Conservation (phyloP, 1,284 basidiomycete species). For the Cryptococcus hybrid region DNA sequence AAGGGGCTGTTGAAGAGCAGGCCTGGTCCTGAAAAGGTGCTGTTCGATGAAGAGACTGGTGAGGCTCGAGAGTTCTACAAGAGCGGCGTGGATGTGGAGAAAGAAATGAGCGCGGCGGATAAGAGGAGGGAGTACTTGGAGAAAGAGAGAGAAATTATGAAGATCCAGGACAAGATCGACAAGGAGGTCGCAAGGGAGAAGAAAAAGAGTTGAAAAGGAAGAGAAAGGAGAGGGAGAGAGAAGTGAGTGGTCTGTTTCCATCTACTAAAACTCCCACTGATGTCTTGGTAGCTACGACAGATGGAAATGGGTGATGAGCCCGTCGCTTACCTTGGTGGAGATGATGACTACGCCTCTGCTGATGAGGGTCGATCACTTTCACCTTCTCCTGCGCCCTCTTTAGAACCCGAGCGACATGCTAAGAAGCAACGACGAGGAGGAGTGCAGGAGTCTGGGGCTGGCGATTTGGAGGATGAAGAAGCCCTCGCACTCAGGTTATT, state of each 20-base stretch:
- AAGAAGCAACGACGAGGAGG: conserved; percentile 20
- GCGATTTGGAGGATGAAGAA: conserved; percentile 46
- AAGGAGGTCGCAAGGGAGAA: conserved; percentile 82
- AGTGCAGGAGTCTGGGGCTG: conserved; percentile 7
- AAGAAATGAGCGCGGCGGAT: conserved; percentile 62
- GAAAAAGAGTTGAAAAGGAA: conserved; percentile 80
- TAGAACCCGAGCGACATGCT: conserved; percentile 3
- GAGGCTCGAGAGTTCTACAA: conserved; percentile 75
- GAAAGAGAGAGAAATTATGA: conserved; percentile 68
- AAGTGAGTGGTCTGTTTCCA: conserved; percentile 43
- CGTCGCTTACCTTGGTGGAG: conserved; percentile 22
- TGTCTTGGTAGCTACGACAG: conserved; percentile 2
- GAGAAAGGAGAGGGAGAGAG: conserved; percentile 78
- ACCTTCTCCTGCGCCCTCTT: conserved; percentile 14
- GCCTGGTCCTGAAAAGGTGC: conserved; percentile 61
- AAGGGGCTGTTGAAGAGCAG: conserved; percentile 67
- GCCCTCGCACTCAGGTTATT: conserved; percentile 44
- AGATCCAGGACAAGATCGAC: conserved; percentile 68
- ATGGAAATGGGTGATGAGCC: conserved; percentile 10
- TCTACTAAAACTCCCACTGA: neutral
- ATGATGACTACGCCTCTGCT: conserved; percentile 6
- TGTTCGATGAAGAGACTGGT: conserved; percentile 80
- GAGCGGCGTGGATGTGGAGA: conserved; percentile 65
- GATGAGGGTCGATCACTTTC: conserved; percentile 7
- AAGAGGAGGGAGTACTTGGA: conserved; percentile 69